These are phyloP conservation scores for Geoglossum glabrum DNA, from an alignment of 495 filamentous ascomycete genomes.

Conservation along the genomic window DNA sequence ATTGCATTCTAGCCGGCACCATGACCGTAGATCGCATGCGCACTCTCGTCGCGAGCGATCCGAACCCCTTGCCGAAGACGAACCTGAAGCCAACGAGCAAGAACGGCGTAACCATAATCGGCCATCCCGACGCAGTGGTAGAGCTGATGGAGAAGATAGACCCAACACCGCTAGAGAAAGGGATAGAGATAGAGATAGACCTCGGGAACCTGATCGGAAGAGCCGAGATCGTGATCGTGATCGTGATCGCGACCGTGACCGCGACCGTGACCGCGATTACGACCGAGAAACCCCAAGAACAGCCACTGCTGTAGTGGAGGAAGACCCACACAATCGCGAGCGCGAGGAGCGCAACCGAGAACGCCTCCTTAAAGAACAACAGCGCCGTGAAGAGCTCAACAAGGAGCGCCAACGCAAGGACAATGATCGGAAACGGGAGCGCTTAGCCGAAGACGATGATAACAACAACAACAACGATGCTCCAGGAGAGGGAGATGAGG, in stretches of 20 bases:
- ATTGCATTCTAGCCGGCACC: neutral
- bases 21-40: neutral
- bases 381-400: conserved; percentile 30
- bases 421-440: conserved; percentile 5
- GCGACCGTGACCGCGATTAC: conserved; percentile 14
- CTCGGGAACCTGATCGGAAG: conserved; percentile 9
- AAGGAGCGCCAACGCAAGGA: conserved; percentile 2
- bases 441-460: conserved; percentile 1
- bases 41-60: neutral
- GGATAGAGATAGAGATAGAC: conserved; percentile 18
- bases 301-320: conserved; percentile 2
- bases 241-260: conserved; percentile 22
- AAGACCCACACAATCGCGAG: conserved; percentile 53
- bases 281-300: conserved; percentile 18
- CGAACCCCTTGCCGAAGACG: neutral
- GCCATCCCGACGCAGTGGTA: neutral
- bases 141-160: neutral
- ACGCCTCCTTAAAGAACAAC: conserved; percentile 55
- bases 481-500: neutral
- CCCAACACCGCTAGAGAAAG: conserved; percentile 8
- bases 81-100: neutral
- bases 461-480: neutral
- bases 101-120: neutral
- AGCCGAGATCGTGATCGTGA: conserved; percentile 27
- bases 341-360: conserved; percentile 59